Evolutionary conservation across 768 basidiomycete genomes (phyloP).

Genomic region (Leccinum subgranulosum): DNA sequence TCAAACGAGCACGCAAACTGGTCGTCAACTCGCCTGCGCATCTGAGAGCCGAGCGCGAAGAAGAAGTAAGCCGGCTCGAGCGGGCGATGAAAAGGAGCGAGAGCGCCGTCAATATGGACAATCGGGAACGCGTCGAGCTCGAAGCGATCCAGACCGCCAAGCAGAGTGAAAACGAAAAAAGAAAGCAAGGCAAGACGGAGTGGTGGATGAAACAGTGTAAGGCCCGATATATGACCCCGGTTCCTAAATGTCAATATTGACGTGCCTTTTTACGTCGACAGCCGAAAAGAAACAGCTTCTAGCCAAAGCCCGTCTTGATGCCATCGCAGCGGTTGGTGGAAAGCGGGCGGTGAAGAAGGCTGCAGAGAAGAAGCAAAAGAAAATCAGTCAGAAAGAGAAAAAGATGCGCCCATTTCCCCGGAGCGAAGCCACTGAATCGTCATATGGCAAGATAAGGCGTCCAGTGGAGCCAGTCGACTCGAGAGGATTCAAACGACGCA

Average conservation of each 20-base stretch:
- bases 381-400: constrained; percentile 86
- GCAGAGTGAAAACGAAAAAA: constrained; percentile 54
- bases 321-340: constrained; percentile 73
- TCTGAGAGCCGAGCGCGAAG: constrained; percentile 55
- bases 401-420: constrained; percentile 66
- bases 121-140: constrained; percentile 64
- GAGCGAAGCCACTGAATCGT: constrained; percentile 12
- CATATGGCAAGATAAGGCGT: constrained; percentile 15
- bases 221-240: constrained; percentile 19
- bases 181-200: constrained; percentile 69
- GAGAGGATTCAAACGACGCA: constrained; percentile 23
- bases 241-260: neutral
- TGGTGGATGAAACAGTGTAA: constrained; percentile 87
- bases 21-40: constrained; percentile 59
- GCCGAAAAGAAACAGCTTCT: constrained; percentile 78
- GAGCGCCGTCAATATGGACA: constrained; percentile 72
- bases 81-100: constrained; percentile 72
- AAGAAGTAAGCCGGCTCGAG: constrained; percentile 70
- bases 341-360: constrained; percentile 80
- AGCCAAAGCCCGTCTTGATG: constrained; percentile 73
- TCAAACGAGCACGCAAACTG: constrained; percentile 67
- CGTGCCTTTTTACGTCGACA: constrained; percentile 28
- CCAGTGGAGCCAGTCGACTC: constrained; percentile 10
- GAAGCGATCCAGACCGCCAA: constrained; percentile 52
- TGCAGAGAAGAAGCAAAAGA: constrained; percentile 86